Conservation (phyloP, 768 basidiomycete genomes). For the Boletus reticulatus region DNA sequence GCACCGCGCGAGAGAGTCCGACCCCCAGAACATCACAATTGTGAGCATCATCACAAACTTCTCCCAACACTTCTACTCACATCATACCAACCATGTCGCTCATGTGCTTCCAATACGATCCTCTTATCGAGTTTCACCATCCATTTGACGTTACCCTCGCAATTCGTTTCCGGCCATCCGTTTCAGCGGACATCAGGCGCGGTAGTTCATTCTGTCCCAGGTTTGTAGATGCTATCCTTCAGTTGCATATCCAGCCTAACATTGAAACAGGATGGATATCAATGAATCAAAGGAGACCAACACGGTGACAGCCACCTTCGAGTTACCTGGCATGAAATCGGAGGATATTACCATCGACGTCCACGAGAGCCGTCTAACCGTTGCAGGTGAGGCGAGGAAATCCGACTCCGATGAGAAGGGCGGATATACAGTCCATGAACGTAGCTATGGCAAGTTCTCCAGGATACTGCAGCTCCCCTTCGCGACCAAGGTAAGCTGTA, state of each 20-base stretch:
- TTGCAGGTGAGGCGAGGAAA: neutral
- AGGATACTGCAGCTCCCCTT: slow-evolving; percentile 44
- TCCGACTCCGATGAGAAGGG: slow-evolving; percentile 34
- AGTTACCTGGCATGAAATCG: slow-evolving; percentile 53
- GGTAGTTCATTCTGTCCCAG: too few relatives aligned
- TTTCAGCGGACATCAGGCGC: neutral
- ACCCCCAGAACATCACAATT: too few relatives aligned
- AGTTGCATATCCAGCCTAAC: too few relatives aligned
- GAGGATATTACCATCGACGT: slow-evolving; percentile 48
- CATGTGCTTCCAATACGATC: neutral
- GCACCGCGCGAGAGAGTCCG: too few relatives aligned
- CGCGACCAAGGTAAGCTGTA: slow-evolving; percentile 41
- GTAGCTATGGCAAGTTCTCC: slow-evolving; percentile 44
- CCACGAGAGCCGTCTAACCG: slow-evolving; percentile 40
- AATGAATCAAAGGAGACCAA: slow-evolving; percentile 42
- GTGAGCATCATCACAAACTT: too few relatives aligned
- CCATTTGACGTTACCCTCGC: neutral
- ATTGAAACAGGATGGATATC: slow-evolving; percentile 39
- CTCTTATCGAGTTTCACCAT: neutral
- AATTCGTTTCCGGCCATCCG: neutral
- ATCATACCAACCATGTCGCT: too few relatives aligned
- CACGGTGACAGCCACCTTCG: slow-evolving; percentile 50
- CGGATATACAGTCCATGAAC: slow-evolving; percentile 43
- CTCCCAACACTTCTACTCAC: too few relatives aligned
- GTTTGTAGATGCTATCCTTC: neutral